Evolutionary conservation across 129 eudicot genomes (phyloP), one percentile per base, ranked within the genome.

Genomic region (Lactuca saligna): DNA sequence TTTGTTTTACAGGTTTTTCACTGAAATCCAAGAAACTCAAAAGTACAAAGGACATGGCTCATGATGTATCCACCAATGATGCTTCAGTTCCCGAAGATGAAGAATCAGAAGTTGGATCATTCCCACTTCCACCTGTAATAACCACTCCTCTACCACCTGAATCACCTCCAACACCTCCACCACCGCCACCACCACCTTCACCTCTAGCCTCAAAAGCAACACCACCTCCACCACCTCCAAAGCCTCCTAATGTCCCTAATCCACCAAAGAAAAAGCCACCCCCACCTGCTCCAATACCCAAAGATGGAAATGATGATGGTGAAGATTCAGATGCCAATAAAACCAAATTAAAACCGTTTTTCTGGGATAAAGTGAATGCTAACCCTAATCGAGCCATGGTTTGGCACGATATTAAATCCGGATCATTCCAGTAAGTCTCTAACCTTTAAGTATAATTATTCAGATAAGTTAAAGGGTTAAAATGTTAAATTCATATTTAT

Each of bases 341-440:
- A 72, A 41, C 96, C 3, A 91, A 88, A 79, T 58, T 92, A 42
- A 92, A 88, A 77, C 95, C 98, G 3, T 84, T 92, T 46, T 86
- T 86, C 59, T 92, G 98, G 98, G 98, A 92, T 66, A 92, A 92
- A 82, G 98, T 92, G 82, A 66, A 63, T 44, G 89, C 96, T 14
- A 92, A 76, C 57, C 93, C 98, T 50, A 83, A 86, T 63, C 82
- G 88, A 14, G 78, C 92, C 8, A 92, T 88, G 96, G 98, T 92
- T 68, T 92, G 98, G 98, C 91, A 88, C 64, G 84, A 92, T 38
- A 76, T 92, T 16, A 86, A 77, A 82, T 82, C 91, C 3, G 95
- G 98, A 17, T 88, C 96, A 10, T 88, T 92, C 77, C 91, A 88
- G 98, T 92, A 84, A 88, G 91, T n/a, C 67, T 46, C 54, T 68